Base-by-base conservation (phyloP, 441 rosid genomes). In the Adansonia madagascariensis region DNA sequence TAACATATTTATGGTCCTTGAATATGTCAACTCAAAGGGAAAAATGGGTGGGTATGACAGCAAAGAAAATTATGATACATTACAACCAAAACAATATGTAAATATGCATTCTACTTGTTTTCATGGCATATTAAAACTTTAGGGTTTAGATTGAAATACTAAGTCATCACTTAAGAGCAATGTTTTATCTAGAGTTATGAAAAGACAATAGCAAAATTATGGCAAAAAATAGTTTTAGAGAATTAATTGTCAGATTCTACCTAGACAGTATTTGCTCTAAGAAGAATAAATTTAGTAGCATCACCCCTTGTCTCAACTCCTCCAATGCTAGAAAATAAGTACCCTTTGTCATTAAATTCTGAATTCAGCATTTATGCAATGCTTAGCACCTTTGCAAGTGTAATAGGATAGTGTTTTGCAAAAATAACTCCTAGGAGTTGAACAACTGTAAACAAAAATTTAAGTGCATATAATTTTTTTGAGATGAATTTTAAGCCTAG, bases 341-440 rank as follows among this genome's bases (percentile, higher is more conserved):
- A 84, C 4, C 86, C 88, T 73, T 74, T 86, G 10, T 65, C 85
- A 44, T 80, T 79, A 72, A 90, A 95, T 83, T 94, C 98, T 0
- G 93, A 79, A 81, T 84, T 89, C 85, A 95, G 90, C 99, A 95
- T 92, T 82, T 92, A 86, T 14, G 98, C 97, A 62, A 95, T 94
- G 67, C 60, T 92, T 97, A 95, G 92, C 22, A 95, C 98, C 79
- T 94, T 94, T 0, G 83, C 97, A 2, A 94, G 94, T 18, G 97
- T 98, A 73, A 95, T 94, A 18, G 99, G 99, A 75, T 95, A 95
- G 77, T 14, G 97, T 98, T 85, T 92, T 95, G 49, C 84, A 88
- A 76, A 98, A 95, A 80, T 95, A 95, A 64, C 99, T 97, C 46
- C 98, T 97, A 39, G 98, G 99, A 79, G 99, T 94, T n/a, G 99